Base-by-base conservation (phyloP, 2,329 filamentous ascomycete genomes). In the Neoscytalidium dimidiatum region DNA sequence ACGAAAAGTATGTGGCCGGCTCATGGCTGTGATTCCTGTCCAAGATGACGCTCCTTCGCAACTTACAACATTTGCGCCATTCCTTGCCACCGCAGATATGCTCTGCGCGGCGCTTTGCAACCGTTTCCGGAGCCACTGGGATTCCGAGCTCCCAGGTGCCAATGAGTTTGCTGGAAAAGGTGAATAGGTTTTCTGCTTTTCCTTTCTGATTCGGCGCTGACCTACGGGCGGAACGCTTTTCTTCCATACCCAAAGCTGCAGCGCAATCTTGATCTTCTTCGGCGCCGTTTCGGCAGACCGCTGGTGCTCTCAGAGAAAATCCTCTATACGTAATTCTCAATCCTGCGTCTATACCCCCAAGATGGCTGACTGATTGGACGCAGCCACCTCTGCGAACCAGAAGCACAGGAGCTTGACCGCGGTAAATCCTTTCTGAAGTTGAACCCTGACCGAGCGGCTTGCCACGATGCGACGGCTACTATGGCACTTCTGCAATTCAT, bases 401-500 rank as follows among this genome's bases (percentile, higher is more conserved):
- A 72, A 0, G 68, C 73, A 5, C 64, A 76, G 5, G 67, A 71
- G 1, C 78, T 80, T 19, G 65, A 72, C n/a, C 71, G 77, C 6
- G 78, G 78, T 3, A 74, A 75, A 48, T 79, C 78, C 1, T 75
- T 78, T 14, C 64, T 80, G 0, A 74, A 75, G 17, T 64, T 80
- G 3, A 70, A 71, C 5, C 78, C 79, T 0, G 77, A 80, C 38
- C 69, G 78, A 1, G 77, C 80, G n/a, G 79, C 78, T 1, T 79
- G 77, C 33, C 78, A 80, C 35, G 79, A 81, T 72, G 79, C 78
- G 2, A 80, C 78, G 0, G 79, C 78, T 1, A 79, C 77, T 4
- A 80, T 80, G 79, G 79, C 79, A 1, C 65, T 79, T 11, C 67
- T 80, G 1, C 78, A 80, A 58, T 80, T 81, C 67, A 80, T 80